Conservation (phyloP, 352 stramenopile species). For the Pythium grandisporangium region DNA sequence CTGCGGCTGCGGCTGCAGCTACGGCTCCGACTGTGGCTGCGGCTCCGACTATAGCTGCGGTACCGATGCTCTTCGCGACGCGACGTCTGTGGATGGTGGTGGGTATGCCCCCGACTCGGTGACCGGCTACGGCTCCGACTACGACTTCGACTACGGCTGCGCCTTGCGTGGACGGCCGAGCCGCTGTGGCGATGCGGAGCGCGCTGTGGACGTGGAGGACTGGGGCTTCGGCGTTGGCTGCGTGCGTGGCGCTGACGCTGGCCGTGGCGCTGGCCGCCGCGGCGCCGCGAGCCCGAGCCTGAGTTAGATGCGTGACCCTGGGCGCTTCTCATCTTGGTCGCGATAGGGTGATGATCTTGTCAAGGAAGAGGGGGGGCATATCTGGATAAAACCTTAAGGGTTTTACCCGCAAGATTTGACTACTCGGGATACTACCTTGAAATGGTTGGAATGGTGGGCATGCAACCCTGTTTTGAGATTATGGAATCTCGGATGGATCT, state of each 20-base stretch:
- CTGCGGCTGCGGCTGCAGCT: slow-evolving; percentile 6
- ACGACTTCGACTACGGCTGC: slow-evolving; percentile 14
- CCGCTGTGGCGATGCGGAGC: neutral
- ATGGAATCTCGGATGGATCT: no score
- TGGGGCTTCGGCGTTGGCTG: neutral
- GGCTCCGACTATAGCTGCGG: neutral
- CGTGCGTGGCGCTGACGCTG: slow-evolving; percentile 1
- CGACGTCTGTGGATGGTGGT: slow-evolving; percentile 2
- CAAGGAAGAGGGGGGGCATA: no score
- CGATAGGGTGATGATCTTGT: no score
- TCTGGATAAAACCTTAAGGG: no score
- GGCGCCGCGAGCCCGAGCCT: no score
- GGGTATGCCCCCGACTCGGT: slow-evolving; percentile 1
- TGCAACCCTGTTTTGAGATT: no score
- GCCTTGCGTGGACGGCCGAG: neutral
- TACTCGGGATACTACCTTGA: no score
- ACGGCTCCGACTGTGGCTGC: neutral
- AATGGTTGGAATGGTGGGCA: no score
- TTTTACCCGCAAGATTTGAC: no score
- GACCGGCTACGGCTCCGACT: slow-evolving; percentile 6
- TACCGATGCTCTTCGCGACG: neutral
- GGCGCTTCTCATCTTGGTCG: no score
- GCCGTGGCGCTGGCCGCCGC: no score
- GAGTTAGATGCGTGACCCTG: no score
- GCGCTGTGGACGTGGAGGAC: slow-evolving; percentile 1